A percentile compares a stretch with the other conserved stretches of the same genome.
phyloP scores from a whole-genome alignment of 495 filamentous ascomycete genomes.

The Penicillium pancosmium region DNA sequence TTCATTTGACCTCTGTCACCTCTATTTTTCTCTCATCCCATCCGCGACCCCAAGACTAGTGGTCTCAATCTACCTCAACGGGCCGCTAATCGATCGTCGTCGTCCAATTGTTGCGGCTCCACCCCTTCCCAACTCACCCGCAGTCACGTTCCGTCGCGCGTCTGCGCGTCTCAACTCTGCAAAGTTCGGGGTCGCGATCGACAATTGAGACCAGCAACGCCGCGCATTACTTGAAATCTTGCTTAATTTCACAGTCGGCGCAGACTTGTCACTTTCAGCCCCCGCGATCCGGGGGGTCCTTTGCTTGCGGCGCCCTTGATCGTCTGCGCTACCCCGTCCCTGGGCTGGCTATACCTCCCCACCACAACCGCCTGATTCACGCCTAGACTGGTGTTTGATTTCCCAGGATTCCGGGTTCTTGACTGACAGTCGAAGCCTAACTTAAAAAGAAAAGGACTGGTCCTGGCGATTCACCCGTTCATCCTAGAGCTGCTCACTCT shows the following conservation, averaged over 20 bases:
- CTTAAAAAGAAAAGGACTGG: not conserved
- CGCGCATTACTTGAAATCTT: not conserved
- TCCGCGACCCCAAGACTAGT: not conserved
- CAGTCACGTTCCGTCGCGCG: slow-evolving; percentile 34
- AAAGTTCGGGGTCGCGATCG: slow-evolving; percentile 24
- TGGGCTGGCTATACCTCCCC: slow-evolving; percentile 1
- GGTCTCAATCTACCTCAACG: not conserved
- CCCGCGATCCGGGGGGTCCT: not conserved
- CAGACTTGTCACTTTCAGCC: not conserved
- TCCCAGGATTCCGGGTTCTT: not conserved
- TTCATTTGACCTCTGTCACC: not conserved
- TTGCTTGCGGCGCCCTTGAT: not conserved
- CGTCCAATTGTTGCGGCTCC: slow-evolving; percentile 4
- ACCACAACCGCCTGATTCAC: not conserved
- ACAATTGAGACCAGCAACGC: slow-evolving; percentile 9
- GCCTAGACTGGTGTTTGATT: not conserved
- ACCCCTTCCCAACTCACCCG: slow-evolving; percentile 2
- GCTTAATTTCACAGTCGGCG: not conserved
- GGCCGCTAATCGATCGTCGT: not conserved
- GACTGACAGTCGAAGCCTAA: not conserved
- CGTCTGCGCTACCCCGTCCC: not conserved
- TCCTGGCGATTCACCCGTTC: not conserved
- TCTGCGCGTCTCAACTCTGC: slow-evolving; percentile 30
- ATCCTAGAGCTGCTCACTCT: not conserved
- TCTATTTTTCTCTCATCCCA: not conserved